phyloP scores from a whole-genome alignment of 2,329 filamentous ascomycete genomes.

The Chrysoporthe austroafricana region DNA sequence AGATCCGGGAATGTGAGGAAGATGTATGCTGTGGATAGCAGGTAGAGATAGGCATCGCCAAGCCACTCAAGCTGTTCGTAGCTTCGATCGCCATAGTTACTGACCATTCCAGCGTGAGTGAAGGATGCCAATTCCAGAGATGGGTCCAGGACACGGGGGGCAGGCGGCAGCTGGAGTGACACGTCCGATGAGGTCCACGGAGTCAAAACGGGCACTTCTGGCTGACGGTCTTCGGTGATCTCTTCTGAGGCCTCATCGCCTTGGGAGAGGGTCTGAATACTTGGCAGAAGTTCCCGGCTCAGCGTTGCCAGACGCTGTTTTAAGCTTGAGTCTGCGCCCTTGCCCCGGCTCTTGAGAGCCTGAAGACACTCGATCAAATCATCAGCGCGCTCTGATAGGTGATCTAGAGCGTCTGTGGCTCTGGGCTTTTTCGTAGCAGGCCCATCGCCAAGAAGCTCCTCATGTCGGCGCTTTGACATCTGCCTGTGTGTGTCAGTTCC shows the following conservation, averaged over 20 bases:
- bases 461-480: conserved; percentile 46
- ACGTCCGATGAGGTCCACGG: conserved; percentile 58
- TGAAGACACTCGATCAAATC: conserved; percentile 45
- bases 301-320: conserved; percentile 32
- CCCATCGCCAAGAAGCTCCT: conserved; percentile 23
- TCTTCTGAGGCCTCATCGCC: conserved; percentile 4
- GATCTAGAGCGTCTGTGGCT: conserved; percentile 33
- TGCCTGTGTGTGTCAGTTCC: background rate
- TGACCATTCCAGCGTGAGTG: conserved; percentile 61
- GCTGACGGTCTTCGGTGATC: background rate
- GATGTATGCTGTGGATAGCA: conserved; percentile 76
- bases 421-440: conserved; percentile 32
- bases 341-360: conserved; percentile 32
- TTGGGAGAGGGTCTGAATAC: conserved; percentile 19
- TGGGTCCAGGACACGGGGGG: conserved; percentile 65
- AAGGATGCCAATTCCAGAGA: conserved; percentile 66
- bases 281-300: conserved; percentile 26
- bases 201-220: conserved; percentile 38
- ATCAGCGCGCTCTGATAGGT: conserved; percentile 42
- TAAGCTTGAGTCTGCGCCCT: conserved; percentile 25
- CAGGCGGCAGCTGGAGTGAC: conserved; percentile 52
- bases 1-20: conserved; percentile 71
- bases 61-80: conserved; percentile 90
- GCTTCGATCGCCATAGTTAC: conserved; percentile 45
- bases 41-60: conserved; percentile 83